These are phyloP conservation scores for Fusarium kyushuense DNA, from an alignment of 2,329 filamentous ascomycete species.

Conservation along the genomic window DNA sequence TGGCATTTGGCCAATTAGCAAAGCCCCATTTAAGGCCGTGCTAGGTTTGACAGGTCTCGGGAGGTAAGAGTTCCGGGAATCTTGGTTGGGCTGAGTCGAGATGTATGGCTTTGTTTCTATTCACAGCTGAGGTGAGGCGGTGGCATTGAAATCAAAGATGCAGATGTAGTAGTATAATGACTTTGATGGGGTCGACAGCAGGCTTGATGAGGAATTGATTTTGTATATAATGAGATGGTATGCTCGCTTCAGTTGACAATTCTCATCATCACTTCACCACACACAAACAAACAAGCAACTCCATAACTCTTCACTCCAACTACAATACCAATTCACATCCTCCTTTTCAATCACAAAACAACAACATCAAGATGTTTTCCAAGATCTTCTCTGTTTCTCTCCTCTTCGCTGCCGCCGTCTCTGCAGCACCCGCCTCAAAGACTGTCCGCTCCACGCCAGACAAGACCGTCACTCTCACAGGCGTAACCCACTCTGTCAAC, in stretches of 20 bases:
- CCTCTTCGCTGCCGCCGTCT: constrained; percentile 48
- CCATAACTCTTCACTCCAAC: background rate
- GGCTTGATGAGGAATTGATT: background rate
- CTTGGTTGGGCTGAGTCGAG: constrained; percentile 17
- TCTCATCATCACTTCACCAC: constrained; percentile 30
- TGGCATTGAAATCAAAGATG: background rate
- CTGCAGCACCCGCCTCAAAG: constrained; percentile 51
- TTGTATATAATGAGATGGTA: constrained; percentile 42
- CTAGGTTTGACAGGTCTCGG: constrained; percentile 13
- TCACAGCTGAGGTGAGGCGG: constrained; percentile 20
- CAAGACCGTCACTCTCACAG: constrained; percentile 53
- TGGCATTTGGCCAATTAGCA: background rate
- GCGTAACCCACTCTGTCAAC: constrained; percentile 60
- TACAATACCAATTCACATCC: background rate
- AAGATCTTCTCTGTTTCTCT: constrained; percentile 48
- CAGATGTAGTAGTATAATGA: background rate
- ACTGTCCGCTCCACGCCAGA: constrained; percentile 47
- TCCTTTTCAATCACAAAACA: background rate
- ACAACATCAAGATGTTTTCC: constrained; percentile 50
- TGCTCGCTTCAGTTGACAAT: constrained; percentile 17
- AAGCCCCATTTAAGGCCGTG: background rate
- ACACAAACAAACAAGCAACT: constrained; percentile 18
- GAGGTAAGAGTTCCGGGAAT: constrained; percentile 17
- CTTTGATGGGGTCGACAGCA: background rate
- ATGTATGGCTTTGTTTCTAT: constrained; percentile 27